Percentiles rank a stretch among this genome's conserved stretches.
These are phyloP conservation scores for Aspergillus flavus DNA, from an alignment of 2,329 filamentous ascomycete species.

Conservation along the genomic window DNA sequence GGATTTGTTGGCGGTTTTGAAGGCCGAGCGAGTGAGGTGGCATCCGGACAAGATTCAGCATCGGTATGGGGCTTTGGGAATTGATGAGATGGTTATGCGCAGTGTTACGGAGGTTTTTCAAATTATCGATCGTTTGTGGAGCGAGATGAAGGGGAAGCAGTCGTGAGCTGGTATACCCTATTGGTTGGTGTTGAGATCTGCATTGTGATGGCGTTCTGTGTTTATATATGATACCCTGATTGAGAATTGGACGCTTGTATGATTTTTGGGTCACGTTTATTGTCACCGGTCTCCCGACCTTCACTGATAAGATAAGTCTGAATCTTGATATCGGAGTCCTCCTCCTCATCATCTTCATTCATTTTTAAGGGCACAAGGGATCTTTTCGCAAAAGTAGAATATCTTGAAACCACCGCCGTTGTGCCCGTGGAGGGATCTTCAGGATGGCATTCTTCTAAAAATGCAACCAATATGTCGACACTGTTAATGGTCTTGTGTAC, in stretches of 20 bases:
- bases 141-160: slow-evolving; percentile 53
- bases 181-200: background rate
- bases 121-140: slow-evolving; percentile 81
- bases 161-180: background rate
- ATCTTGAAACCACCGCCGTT: too few relatives aligned
- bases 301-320: too few relatives aligned
- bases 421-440: too few relatives aligned
- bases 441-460: too few relatives aligned
- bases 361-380: too few relatives aligned
- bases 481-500: too few relatives aligned
- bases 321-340: too few relatives aligned
- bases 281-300: too few relatives aligned
- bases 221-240: slow-evolving; percentile 5
- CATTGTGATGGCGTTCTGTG: background rate
- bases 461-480: too few relatives aligned
- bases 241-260: background rate
- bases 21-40: slow-evolving; percentile 87
- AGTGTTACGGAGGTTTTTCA: slow-evolving; percentile 90
- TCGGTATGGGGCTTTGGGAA: slow-evolving; percentile 69
- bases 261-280: too few relatives aligned
- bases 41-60: slow-evolving; percentile 98
- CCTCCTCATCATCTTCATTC: too few relatives aligned
- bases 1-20: slow-evolving; percentile 59
- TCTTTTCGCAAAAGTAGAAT: too few relatives aligned
- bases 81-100: slow-evolving; percentile 73